Base-by-base conservation (phyloP, 495 filamentous ascomycete species). In the Penicillium paradoxum region DNA sequence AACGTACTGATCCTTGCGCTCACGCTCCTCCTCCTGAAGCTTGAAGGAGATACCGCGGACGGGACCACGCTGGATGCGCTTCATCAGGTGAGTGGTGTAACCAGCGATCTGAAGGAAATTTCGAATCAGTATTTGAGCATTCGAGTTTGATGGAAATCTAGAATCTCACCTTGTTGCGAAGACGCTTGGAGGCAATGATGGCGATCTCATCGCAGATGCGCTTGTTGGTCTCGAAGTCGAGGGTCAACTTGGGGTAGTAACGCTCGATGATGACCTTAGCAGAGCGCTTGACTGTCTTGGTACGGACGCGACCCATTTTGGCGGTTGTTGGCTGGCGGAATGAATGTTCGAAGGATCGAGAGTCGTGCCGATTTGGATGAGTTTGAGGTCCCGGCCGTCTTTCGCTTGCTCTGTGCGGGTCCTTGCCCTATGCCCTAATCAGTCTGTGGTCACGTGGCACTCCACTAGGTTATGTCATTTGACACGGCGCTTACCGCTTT, bases 141-240 rank as follows among this genome's bases (percentile, higher is more conserved):
- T 36, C 6, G 14, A 29, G 6, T 22, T 9, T 41, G 32, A 13
- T 21, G 33, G 40, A n/a, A 10, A 29, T n/a, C 21, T 25, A 53
- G 38, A 56, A 39, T 54, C 66, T 55, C 59, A 95, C 89, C 89
- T 97, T 98, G 86, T 98, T 98, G 79, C 92, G 85, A 62, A 97
- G 83, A 73, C 93, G 84, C 87, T 97, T 97, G 56, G 86, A 90
- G 59, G 95, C 90, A 74, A 97, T 99, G 76, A 97, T 96, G 71
- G 95, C 95, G 64, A 99, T 95, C 80, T 99, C 95, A 90, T 97
- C 95, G 80, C 95, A 97, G 66, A 97, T 91, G 60, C 92, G 81
- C 87, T 98, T 97, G 87, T 98, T 98, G 84, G 90, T 95, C 83
- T 99, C 95, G 83, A 99, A 99, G 79, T 97, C 95, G 74, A 97